Evolutionary conservation across 805 yeast species (phyloP).

Genomic region (Clavispora vitiphila): DNA sequence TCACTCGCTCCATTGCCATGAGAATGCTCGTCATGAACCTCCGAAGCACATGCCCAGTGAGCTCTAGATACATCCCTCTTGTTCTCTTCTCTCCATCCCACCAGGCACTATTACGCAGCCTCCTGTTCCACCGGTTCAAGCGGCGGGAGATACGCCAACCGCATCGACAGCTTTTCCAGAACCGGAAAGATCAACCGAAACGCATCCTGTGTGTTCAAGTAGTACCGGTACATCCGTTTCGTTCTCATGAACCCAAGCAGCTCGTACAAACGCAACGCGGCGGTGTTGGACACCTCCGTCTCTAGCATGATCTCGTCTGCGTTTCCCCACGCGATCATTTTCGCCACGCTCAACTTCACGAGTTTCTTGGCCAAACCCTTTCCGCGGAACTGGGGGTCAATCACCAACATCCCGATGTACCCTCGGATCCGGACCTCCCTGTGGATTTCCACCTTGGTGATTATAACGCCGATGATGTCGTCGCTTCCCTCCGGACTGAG

Average conservation of each 20-base stretch:
- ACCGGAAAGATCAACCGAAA: constrained; percentile 80
- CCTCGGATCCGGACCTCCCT: constrained; percentile 73
- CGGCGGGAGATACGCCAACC: constrained; percentile 51
- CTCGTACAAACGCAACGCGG: constrained; percentile 68
- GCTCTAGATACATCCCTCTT: no score
- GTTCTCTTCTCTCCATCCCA: no score
- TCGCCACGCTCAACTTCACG: constrained; percentile 55
- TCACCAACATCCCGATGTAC: constrained; percentile 95
- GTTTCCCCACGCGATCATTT: constrained; percentile 53
- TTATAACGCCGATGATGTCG: constrained; percentile 71
- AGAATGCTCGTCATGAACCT: no score
- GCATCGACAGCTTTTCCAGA: constrained; percentile 41
- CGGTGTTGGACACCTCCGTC: constrained; percentile 77
- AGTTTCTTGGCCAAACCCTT: constrained; percentile 76
- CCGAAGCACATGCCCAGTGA: no score
- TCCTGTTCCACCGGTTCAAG: neutral
- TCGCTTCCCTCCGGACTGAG: constrained; percentile 40
- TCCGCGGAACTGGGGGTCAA: constrained; percentile 65
- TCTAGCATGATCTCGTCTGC: constrained; percentile 93
- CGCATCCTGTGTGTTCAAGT: constrained; percentile 90
- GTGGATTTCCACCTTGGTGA: constrained; percentile 77
- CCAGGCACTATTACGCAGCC: no score
- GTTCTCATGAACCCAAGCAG: constrained; percentile 70
- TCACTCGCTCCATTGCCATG: no score
- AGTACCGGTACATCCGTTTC: constrained; percentile 79